phyloP scores from a whole-genome alignment of 2,329 filamentous ascomycete species.

The Exophiala lecanii-corni region DNA sequence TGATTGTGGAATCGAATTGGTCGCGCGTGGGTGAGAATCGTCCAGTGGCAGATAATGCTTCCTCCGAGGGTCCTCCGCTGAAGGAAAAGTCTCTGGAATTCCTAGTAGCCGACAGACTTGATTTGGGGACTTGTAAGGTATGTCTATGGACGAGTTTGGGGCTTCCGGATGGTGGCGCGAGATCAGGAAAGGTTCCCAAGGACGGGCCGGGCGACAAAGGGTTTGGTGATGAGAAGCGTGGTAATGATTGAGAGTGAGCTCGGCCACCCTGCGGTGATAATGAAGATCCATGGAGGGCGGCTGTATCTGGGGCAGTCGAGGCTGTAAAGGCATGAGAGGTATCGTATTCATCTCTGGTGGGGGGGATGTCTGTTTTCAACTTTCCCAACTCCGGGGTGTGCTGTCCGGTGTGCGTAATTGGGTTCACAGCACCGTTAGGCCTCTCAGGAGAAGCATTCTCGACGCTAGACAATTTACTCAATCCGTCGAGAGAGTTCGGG shows the following conservation, averaged over 20 bases:
- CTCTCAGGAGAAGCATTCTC: conserved; percentile 18
- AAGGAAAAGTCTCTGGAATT: conserved; percentile 63
- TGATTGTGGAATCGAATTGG: conserved; percentile 23
- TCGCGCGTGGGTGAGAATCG: conserved; percentile 69
- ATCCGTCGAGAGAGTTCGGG: conserved; percentile 22
- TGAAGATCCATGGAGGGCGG: conserved; percentile 18
- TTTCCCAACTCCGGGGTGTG: conserved; percentile 24
- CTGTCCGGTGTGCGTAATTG: conserved; percentile 24
- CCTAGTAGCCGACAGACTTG: conserved; percentile 51
- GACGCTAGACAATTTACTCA: conserved; percentile 24
- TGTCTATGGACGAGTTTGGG: conserved; percentile 72
- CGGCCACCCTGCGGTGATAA: conserved; percentile 5
- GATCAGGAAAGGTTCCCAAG: conserved; percentile 13
- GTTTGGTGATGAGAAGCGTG: conserved; percentile 39
- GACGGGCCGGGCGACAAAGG: conserved; percentile 51
- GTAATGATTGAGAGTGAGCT: conserved; percentile 15
- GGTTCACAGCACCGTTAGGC: conserved; percentile 20
- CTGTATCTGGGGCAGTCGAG: conserved; percentile 33
- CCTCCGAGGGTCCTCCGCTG: conserved; percentile 43
- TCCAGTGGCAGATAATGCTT: conserved; percentile 66
- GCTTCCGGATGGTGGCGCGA: conserved; percentile 50
- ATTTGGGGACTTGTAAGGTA: conserved; percentile 79
- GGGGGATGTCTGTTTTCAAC: conserved; percentile 15
- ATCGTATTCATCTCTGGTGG: conserved; percentile 25
- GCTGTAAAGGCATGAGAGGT: conserved; percentile 30